Conservation (phyloP, 176 grass and related monocot species). For the Tillandsia fasciculata region DNA sequence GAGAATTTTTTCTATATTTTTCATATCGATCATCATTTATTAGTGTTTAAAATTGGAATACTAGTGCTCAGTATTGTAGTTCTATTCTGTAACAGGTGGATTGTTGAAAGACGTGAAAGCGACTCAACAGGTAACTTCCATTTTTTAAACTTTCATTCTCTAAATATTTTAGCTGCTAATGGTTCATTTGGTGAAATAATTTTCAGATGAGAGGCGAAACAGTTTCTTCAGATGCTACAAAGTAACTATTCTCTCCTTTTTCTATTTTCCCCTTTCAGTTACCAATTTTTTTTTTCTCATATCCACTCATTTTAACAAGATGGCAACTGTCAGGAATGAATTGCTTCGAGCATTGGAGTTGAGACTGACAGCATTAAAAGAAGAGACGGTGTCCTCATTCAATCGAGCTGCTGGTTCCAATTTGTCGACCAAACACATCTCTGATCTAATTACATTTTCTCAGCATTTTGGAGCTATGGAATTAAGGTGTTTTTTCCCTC, state of each 20-base stretch:
- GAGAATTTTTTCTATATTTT: not conserved
- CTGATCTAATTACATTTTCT: constrained; percentile 61
- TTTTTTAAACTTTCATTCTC: constrained; percentile 14
- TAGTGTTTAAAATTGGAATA: not conserved
- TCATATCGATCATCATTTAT: not conserved
- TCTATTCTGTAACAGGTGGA: constrained; percentile 36
- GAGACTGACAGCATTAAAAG: constrained; percentile 74
- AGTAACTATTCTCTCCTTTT: constrained; percentile 37
- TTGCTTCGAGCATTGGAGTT: constrained; percentile 77
- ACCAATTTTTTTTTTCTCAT: constrained; percentile 12
- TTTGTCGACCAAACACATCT: constrained; percentile 49
- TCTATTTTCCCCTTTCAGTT: constrained; percentile 1
- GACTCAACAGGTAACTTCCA: constrained; percentile 49
- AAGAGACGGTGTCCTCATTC: constrained; percentile 52
- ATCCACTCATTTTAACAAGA: constrained; percentile 23
- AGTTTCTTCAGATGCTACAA: constrained; percentile 65
- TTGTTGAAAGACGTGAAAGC: constrained; percentile 34
- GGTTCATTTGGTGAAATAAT: constrained; percentile 12
- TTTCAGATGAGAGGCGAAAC: constrained; percentile 60
- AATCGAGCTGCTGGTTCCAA: constrained; percentile 46
- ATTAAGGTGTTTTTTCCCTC: constrained; percentile 48
- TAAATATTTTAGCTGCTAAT: constrained; percentile 5
- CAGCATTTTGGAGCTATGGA: constrained; percentile 70
- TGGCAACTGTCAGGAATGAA: constrained; percentile 57
- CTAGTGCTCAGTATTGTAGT: not conserved